These are phyloP conservation scores for Bacterosira constricta DNA, from an alignment of 108 stramenopile species.

Conservation along the genomic window DNA sequence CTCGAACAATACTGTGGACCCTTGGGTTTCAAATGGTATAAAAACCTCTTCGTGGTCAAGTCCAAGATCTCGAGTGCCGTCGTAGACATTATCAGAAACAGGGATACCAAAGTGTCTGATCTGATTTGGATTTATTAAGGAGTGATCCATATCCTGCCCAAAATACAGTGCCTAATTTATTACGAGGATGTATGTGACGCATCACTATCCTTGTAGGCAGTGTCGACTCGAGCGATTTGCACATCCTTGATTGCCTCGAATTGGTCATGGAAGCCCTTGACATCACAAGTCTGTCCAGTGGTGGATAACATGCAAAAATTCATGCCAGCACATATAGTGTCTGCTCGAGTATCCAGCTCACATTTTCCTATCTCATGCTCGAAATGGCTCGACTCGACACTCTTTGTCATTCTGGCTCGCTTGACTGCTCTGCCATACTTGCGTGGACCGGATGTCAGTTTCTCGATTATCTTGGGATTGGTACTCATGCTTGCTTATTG, in stretches of 20 bases:
- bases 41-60: neutral
- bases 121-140: slow-evolving; percentile 33
- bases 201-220: neutral
- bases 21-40: neutral
- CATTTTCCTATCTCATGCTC: neutral
- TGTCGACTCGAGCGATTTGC: neutral
- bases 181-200: neutral
- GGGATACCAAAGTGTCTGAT: neutral
- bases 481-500: no score
- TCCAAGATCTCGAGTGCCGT: neutral
- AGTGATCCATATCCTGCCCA: neutral
- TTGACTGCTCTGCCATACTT: no score
- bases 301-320: neutral
- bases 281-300: neutral
- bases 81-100: slow-evolving; percentile 17
- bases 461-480: no score
- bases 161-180: slow-evolving; percentile 3
- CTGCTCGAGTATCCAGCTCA: neutral
- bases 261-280: neutral
- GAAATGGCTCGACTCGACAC: no score
- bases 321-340: neutral
- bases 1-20: slow-evolving; percentile 8
- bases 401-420: no score
- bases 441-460: no score
- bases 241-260: neutral